Base-by-base conservation (phyloP, 108 stramenopile genomes). In the Skeletonema grethae region DNA sequence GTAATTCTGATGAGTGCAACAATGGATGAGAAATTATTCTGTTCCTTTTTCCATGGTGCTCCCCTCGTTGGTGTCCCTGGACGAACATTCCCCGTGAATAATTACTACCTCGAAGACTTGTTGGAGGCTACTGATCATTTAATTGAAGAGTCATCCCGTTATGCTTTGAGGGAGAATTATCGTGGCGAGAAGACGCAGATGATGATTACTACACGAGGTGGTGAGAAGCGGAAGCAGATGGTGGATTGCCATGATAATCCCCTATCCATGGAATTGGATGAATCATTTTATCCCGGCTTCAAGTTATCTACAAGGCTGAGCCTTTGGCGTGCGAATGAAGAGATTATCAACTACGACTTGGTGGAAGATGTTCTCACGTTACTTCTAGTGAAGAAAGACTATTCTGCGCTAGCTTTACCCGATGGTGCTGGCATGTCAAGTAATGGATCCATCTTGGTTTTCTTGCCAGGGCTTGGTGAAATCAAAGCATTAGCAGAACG, bases 391-490 rank as follows among this genome's bases (percentile, higher is more conserved):
- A 25, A 64, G 4, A 72, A 83, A 48, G 46, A 70, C 3, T n/a
- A 32, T 35, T 18, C 28, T 58, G 48, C 38, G 29, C 43, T 89
- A 11, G 55, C 75, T 7, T 46, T 76, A 25, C 87, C 87, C 1
- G 80, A 88, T 16, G 85, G 83, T 0, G 72, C 70, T 16, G 83
- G 85, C 36, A 43, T 84, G 9, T 67, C 77, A 5, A 67, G n/a
- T 28, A 45, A 39, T 18, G 90, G 94, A 45, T 75, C 90, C 2
- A 74, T 97, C 11, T 79, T 99, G n/a, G 67, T 98, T 20, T 99
- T 99, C 71, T 58, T 98, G 16, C 95, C 96, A 7, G 98, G 98
- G 13, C 41, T 96, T 60, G 94, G 95, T 8, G 98, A 99, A 74
- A 99, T 99, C 60, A 83, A 83, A 9, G 61, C 88, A 13, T 57